Evolutionary conservation across 768 basidiomycete species (phyloP).

Genomic region (Kwoniella shandongensis): DNA sequence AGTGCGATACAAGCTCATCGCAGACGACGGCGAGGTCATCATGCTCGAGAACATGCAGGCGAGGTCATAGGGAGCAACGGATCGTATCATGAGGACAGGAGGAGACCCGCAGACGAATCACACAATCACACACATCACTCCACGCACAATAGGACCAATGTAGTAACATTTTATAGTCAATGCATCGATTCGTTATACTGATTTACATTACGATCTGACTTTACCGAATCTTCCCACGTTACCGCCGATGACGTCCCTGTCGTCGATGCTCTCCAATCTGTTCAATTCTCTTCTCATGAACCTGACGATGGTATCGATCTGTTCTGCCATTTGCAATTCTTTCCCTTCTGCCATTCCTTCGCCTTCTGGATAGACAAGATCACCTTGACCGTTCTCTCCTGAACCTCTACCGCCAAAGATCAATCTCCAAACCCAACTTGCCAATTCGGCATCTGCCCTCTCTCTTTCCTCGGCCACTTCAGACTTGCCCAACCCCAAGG

Average conservation of each 20-base stretch:
- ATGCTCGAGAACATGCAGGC: slow-evolving; percentile 33
- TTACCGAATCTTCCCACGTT: slow-evolving; percentile 49
- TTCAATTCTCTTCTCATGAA: slow-evolving; percentile 73
- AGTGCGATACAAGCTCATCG: slow-evolving; percentile 53
- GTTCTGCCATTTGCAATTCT: slow-evolving; percentile 66
- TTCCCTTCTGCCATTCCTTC: slow-evolving; percentile 32
- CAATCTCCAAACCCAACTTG: slow-evolving; percentile 87
- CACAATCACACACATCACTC: background rate
- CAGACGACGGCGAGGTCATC: slow-evolving; percentile 45
- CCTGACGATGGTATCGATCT: slow-evolving; percentile 68
- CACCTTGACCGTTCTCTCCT: slow-evolving; percentile 13
- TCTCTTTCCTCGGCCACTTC: slow-evolving; percentile 66
- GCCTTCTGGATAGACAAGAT: slow-evolving; percentile 24
- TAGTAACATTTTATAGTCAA: background rate
- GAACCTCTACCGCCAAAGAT: slow-evolving; percentile 72
- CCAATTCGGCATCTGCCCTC: slow-evolving; percentile 75
- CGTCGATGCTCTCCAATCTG: slow-evolving; percentile 63
- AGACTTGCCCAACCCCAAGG: slow-evolving; percentile 70
- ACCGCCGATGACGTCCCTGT: slow-evolving; percentile 55
- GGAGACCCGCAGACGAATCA: background rate
- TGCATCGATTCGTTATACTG: slow-evolving; percentile 1
- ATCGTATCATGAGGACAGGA: background rate
- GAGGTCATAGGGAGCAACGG: background rate
- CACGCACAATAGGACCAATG: too few relatives aligned
- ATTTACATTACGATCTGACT: slow-evolving; percentile 4